phyloP scores from a whole-genome alignment of 768 basidiomycete species.

The Dacryopinax spathularia region DNA sequence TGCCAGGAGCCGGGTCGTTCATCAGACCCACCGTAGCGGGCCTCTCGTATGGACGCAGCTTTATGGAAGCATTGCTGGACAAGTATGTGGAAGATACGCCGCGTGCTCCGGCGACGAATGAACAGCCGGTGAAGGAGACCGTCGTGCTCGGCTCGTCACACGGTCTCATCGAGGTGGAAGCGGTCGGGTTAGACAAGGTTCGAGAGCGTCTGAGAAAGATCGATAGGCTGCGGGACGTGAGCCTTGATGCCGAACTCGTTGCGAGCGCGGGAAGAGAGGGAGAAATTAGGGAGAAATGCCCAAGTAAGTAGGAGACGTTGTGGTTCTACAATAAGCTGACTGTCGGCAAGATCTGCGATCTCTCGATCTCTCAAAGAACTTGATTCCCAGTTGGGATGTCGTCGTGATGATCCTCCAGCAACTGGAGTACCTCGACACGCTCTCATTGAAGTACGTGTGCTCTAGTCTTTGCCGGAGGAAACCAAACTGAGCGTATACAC shows the following conservation, averaged over 20 bases:
- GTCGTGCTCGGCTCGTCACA: constrained; percentile 68
- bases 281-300: constrained; percentile 42
- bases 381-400: constrained; percentile 56
- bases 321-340: constrained; percentile 5
- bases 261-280: constrained; percentile 35
- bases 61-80: constrained; percentile 53
- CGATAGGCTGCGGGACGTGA: constrained; percentile 56
- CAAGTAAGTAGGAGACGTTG: constrained; percentile 43
- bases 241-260: constrained; percentile 58
- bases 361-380: constrained; percentile 64
- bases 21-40: constrained; percentile 47
- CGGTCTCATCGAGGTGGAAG: constrained; percentile 73
- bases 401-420: constrained; percentile 49
- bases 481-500: constrained; percentile 14
- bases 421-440: constrained; percentile 44
- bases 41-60: constrained; percentile 49
- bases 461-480: constrained; percentile 8
- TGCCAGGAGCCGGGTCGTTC: constrained; percentile 58
- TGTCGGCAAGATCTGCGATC: constrained; percentile 47
- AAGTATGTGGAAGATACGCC: constrained; percentile 64
- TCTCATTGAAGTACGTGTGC: constrained; percentile 62
- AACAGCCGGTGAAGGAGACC: constrained; percentile 35
- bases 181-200: constrained; percentile 67
- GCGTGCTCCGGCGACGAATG: constrained; percentile 28
- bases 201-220: constrained; percentile 53